Evolutionary conservation across 805 yeast species (phyloP), one percentile per base, ranked within the genome.

Genomic region (Cyberlindnera mycetangii): DNA sequence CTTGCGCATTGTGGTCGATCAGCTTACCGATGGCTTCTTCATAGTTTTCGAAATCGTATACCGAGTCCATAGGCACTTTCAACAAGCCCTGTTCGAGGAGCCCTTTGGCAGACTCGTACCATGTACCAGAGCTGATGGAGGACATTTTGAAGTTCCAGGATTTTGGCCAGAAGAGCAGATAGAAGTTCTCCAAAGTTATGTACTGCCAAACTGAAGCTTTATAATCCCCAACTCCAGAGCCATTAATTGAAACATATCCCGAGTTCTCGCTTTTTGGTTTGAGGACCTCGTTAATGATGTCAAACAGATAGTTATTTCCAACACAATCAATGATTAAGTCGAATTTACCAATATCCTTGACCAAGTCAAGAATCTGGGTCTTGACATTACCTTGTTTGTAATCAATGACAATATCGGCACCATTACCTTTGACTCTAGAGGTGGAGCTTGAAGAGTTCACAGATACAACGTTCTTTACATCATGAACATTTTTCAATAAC

Each of bases 261-360:
- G 81, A 72, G 14, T 78, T 74, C 36, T 71, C 69, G 20, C 60
- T 50, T 39, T 66, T 67, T 30, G 76, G 70, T 51, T 76, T 75
- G 49, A 85, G 64, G 18, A 70, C 66, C 33, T 65, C 51, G 5
- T 64, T 53, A 41, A 76, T 67, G 10, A 70, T 59, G 4, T 67
- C 59, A 43, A 79, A 69, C 15, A 81, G 70, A n/a, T 72, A 76
- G 19, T 58, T 59, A 42, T 76, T 77, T 30, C 95, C 89, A 40
- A 76, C 78, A 42, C 82, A 71, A 64, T 87, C 95, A 24, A 79
- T 58, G 34, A 85, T 76, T 9, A 75, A 58, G 55, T 84, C 88
- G 54, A 80, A 85, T 47, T 73, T 67, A 12, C 45, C 48, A n/a
- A 56, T 49, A 17, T 54, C 52, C 20, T 66, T 38, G 51, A 70